phyloP scores from a whole-genome alignment of 306 rosid species.

The Prunus kanzakura region DNA sequence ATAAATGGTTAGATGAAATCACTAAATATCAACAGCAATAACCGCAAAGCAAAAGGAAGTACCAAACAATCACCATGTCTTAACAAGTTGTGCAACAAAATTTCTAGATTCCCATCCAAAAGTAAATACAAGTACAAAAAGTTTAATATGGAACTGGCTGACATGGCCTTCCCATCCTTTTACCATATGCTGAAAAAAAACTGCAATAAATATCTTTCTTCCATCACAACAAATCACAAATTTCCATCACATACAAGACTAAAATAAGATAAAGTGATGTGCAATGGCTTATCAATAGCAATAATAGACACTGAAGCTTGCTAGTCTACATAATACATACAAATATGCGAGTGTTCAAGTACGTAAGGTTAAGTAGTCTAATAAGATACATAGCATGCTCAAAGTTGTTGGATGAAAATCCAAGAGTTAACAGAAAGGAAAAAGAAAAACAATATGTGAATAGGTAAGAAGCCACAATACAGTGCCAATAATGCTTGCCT shows the following conservation, averaged over 20 bases:
- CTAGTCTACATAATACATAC: not conserved
- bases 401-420: not conserved
- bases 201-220: not conserved
- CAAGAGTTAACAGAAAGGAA: not conserved
- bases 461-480: not conserved
- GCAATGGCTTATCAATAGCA: not conserved
- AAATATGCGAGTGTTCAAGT: too few relatives aligned
- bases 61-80: not conserved
- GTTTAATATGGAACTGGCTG: not conserved
- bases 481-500: not conserved
- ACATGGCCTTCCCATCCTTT: not conserved
- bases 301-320: not conserved
- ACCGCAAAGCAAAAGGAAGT: not conserved
- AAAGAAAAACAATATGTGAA: not conserved
- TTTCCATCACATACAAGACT: not conserved
- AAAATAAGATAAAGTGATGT: not conserved
- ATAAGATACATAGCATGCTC: not conserved
- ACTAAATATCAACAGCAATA: not conserved
- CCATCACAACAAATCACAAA: not conserved
- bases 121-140: not conserved
- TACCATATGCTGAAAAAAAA: not conserved
- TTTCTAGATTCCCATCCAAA: not conserved
- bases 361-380: not conserved
- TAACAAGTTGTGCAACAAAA: not conserved
- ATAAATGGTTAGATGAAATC: not conserved